Evolutionary conservation across 2,329 filamentous ascomycete species (phyloP).

Genomic region (Knufia fluminis): DNA sequence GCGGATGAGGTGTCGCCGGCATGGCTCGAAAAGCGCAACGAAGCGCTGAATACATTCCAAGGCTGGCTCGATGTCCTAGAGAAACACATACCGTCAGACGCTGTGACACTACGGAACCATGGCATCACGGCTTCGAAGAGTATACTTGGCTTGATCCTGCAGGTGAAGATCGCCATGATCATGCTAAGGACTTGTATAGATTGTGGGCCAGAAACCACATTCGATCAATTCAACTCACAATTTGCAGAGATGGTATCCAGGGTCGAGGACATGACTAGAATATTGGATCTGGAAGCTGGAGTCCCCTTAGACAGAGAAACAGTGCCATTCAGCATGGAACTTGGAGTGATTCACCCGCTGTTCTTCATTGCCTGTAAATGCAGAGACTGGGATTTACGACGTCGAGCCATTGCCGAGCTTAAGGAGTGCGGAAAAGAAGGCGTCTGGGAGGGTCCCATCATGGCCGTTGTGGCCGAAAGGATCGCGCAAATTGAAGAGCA

Average conservation of each 20-base stretch:
- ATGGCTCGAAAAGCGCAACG: conserved; percentile 16
- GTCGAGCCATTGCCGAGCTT: conserved; percentile 25
- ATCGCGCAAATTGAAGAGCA: conserved; percentile 24
- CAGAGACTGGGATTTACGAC: conserved; percentile 21
- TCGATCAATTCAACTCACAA: conserved; percentile 18
- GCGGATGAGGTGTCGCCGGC: conserved; percentile 16
- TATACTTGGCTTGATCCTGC: conserved; percentile 21
- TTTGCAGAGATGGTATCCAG: conserved; percentile 24
- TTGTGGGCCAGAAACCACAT: conserved; percentile 19
- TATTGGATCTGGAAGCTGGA: conserved; percentile 15
- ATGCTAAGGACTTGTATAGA: conserved; percentile 23
- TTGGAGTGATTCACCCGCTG: conserved; percentile 27
- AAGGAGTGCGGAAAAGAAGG: conserved; percentile 29
- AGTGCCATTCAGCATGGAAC: conserved; percentile 25
- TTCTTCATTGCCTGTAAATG: conserved; percentile 29
- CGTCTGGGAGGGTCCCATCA: conserved; percentile 28
- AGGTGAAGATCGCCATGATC: conserved; percentile 23
- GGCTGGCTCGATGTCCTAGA: conserved; percentile 21
- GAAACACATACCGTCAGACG: conserved; percentile 17
- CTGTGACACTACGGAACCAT: conserved; percentile 7
- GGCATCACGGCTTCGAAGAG: conserved; percentile 17
- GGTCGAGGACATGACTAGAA: conserved; percentile 19
- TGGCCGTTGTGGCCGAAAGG: conserved; percentile 25
- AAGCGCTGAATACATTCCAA: conserved; percentile 21
- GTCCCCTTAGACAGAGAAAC: conserved; percentile 19